Base-by-base conservation (phyloP, 192 early-diverging fungal species). In the Entomortierella chlamydospora region DNA sequence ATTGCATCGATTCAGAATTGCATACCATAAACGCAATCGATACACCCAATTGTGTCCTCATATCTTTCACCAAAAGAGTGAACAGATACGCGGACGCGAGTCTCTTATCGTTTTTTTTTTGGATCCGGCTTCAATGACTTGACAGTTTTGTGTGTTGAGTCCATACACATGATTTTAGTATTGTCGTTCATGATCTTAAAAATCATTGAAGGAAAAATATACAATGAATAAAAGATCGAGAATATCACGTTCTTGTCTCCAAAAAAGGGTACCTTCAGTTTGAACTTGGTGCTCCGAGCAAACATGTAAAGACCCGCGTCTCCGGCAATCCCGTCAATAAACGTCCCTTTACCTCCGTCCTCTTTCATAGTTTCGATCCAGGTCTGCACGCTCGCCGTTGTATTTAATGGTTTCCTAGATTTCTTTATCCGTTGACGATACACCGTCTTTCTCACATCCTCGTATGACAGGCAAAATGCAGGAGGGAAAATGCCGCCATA, bases 341-440 rank as follows among this genome's bases (percentile, higher is more conserved):
- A 69, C 56, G 52, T 50, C 17, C 57, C 43, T 60, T 69, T 61
- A 28, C 67, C 67, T 43, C 67, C 67, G 1, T 60, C 43, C 1
- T 22, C 47, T 50, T 59, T 60, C 33, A 60, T 69, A 18, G 57
- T 55, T 1, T 61, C 68, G 28, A 70, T 23, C 57, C 68, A 70
- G 18, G 53, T 29, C 49, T 61, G 29, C 26, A 61, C 68, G 50
- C 68, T 61, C 31, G n/a, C 23, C 5, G 57, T 53, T 1, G 49
- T 42, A 31, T 52, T 52, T 41, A 37, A 4, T 25, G 50, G 12
- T 39, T 70, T 70, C 34, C 68, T 57, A 70, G 68, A 70, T 61
- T 39, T 0, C 17, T 70, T 33, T 28, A 49, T 70, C 58, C 57
- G 68, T 23, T 70, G n/a, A 30, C 68, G 68, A 25, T 70, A 70